Conservation (phyloP, 2,329 filamentous ascomycete species). For the Nemania sp. region DNA sequence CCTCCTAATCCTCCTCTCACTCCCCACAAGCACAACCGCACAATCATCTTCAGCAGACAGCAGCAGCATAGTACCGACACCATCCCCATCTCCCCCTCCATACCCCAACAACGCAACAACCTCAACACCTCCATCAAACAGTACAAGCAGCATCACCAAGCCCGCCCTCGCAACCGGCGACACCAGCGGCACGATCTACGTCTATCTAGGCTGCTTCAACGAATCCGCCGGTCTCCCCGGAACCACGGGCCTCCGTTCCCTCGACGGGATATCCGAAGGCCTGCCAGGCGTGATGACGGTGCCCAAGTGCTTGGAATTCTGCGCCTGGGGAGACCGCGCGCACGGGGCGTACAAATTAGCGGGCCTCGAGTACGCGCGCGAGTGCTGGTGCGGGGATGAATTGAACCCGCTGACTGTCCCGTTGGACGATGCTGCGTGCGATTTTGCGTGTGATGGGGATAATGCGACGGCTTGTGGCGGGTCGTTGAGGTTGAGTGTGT, state of each 20-base stretch:
- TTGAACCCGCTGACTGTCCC: constrained; percentile 52
- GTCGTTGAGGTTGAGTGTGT: constrained; percentile 52
- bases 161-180: constrained; percentile 13
- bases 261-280: constrained; percentile 47
- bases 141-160: neutral
- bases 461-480: constrained; percentile 57
- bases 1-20: constrained; percentile 3
- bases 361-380: constrained; percentile 58
- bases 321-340: constrained; percentile 39
- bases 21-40: neutral
- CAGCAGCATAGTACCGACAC: neutral
- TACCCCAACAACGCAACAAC: neutral
- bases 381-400: constrained; percentile 62
- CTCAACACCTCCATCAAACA: neutral
- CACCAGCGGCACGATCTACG: constrained; percentile 42
- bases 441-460: constrained; percentile 58
- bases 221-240: constrained; percentile 54
- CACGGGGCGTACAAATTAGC: constrained; percentile 50
- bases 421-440: constrained; percentile 52
- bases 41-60: neutral
- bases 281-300: constrained; percentile 54
- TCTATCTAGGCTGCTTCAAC: constrained; percentile 61
- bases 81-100: neutral
- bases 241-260: constrained; percentile 48
- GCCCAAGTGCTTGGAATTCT: constrained; percentile 54